Evolutionary conservation across 1,284 basidiomycete species (phyloP).

Genomic region (Cryptococcus maquisensis): DNA sequence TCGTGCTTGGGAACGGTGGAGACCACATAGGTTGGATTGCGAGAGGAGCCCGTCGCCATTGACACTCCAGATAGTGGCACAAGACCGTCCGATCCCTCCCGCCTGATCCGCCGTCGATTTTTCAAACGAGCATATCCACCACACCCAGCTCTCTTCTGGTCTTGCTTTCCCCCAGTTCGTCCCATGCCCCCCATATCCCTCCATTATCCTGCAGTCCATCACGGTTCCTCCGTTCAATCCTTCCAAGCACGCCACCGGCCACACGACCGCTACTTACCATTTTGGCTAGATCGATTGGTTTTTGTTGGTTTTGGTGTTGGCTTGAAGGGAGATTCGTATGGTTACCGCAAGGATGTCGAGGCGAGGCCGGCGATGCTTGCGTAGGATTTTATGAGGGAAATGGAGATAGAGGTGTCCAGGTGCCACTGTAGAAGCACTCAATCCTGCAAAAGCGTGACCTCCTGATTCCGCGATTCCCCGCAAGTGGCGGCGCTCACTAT

Average conservation of each 20-base stretch:
- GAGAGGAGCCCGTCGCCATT: background rate
- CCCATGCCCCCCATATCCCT: background rate
- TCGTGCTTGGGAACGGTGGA: background rate
- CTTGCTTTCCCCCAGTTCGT: background rate
- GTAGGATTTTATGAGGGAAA: conserved; percentile 6
- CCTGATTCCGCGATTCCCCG: background rate
- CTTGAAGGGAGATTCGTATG: background rate
- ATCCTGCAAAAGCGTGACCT: background rate
- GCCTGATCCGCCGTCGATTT: background rate
- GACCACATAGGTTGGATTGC: background rate
- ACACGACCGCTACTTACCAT: conserved; percentile 19
- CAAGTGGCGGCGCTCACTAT: background rate
- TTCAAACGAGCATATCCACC: background rate
- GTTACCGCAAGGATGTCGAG: conserved; percentile 13
- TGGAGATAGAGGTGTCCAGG: background rate
- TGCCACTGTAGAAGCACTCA: background rate
- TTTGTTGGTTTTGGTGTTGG: conserved; percentile 9
- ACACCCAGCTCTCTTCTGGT: background rate
- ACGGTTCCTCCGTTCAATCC: background rate
- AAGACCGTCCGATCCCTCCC: background rate
- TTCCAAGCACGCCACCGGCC: background rate
- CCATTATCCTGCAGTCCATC: background rate
- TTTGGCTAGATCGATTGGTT: conserved; percentile 11
- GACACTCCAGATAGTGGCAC: background rate
- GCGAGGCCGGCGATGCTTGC: conserved; percentile 8